Conservation (phyloP, 208 protist species). For the Blechomonas ayalai region DNA sequence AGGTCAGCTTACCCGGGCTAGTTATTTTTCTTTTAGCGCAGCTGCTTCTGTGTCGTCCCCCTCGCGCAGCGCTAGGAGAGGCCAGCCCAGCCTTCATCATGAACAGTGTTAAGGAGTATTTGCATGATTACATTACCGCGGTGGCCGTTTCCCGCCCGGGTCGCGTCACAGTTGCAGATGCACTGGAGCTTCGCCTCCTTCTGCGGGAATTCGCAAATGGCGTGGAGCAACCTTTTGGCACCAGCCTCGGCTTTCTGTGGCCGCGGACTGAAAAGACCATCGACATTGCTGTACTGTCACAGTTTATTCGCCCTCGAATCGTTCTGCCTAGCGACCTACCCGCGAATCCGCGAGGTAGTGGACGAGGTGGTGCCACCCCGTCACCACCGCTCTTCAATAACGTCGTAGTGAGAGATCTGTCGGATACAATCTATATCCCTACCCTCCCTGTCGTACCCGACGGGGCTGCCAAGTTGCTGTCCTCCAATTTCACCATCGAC, state of each 20-base stretch:
- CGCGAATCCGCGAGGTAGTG: not conserved
- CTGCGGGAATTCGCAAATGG: constrained; percentile 82
- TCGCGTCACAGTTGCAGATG: constrained; percentile 63
- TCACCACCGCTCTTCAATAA: constrained; percentile 56
- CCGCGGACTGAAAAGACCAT: constrained; percentile 74
- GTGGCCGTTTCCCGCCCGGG: constrained; percentile 59
- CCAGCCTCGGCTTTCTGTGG: constrained; percentile 76
- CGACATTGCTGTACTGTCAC: constrained; percentile 73
- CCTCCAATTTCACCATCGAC: constrained; percentile 62
- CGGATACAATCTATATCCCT: constrained; percentile 51
- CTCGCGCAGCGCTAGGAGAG: constrained; percentile 24
- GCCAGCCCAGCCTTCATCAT: constrained; percentile 40
- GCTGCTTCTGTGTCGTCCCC: constrained; percentile 69
- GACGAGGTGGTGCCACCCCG: not conserved
- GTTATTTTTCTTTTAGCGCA: constrained; percentile 81
- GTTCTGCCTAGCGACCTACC: constrained; percentile 48
- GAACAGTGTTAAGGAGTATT: constrained; percentile 64
- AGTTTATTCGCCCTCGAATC: constrained; percentile 86
- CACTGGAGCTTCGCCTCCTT: constrained; percentile 72
- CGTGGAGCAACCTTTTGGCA: constrained; percentile 82
- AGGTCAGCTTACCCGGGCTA: constrained; percentile 76
- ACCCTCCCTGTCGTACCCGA: constrained; percentile 32
- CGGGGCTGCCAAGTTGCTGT: constrained; percentile 26
- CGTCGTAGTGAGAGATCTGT: constrained; percentile 34
- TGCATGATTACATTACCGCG: constrained; percentile 82